phyloP scores from a whole-genome alignment of 495 filamentous ascomycete species.

The Pyrenopolyporus hunteri region DNA sequence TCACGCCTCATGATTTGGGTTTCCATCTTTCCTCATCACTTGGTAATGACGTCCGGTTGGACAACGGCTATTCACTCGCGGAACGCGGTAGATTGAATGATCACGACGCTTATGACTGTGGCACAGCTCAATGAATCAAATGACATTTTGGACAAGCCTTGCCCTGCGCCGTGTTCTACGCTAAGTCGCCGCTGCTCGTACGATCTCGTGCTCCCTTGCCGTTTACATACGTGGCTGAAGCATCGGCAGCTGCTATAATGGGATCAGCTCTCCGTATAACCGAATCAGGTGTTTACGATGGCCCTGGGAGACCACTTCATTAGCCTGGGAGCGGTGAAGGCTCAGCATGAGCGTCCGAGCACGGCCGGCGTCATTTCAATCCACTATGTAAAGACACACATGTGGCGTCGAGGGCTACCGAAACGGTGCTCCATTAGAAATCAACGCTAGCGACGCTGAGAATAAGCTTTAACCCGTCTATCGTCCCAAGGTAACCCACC shows the following conservation, averaged over 20 bases:
- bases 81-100: slow-evolving; percentile 37
- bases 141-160: slow-evolving; percentile 13
- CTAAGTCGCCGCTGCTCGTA: slow-evolving; percentile 13
- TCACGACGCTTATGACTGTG: slow-evolving; percentile 35
- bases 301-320: slow-evolving; percentile 14
- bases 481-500: slow-evolving; percentile 7
- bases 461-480: slow-evolving; percentile 13
- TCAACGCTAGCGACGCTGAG: slow-evolving; percentile 8
- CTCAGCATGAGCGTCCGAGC: slow-evolving; percentile 19
- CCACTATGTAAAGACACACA: slow-evolving; percentile 10
- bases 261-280: slow-evolving; percentile 15
- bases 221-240: slow-evolving; percentile 35
- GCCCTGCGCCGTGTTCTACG: slow-evolving; percentile 4
- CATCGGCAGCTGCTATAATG: slow-evolving; percentile 11
- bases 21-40: slow-evolving; percentile 36
- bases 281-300: slow-evolving; percentile 11
- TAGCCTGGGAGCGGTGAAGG: slow-evolving; percentile 26
- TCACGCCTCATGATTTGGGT: slow-evolving; percentile 31
- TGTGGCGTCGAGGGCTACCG: slow-evolving; percentile 4
- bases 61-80: slow-evolving; percentile 29
- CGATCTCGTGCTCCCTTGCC: slow-evolving; percentile 21
- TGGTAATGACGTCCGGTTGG: slow-evolving; percentile 40
- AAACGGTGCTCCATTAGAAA: slow-evolving; percentile 1
- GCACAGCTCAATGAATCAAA: slow-evolving; percentile 31
- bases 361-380: slow-evolving; percentile 21